These are phyloP conservation scores for Pseudopyricularia javanii DNA, from an alignment of 2,329 filamentous ascomycete species.

Conservation along the genomic window DNA sequence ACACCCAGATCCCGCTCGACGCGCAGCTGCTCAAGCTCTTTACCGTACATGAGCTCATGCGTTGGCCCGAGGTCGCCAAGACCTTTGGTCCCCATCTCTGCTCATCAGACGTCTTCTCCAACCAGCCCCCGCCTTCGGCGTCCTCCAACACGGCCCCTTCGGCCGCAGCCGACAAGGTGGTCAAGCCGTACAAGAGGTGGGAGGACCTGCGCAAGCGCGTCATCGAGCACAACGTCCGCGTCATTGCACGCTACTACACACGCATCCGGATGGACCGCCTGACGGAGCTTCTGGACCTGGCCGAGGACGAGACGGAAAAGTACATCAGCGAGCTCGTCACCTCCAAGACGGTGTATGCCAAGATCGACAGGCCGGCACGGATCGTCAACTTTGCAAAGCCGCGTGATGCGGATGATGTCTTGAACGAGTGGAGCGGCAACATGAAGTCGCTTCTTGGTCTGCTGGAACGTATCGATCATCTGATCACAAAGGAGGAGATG, in stretches of 20 bases:
- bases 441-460: constrained; percentile 63
- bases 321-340: constrained; percentile 97
- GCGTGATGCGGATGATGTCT: constrained; percentile 83
- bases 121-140: constrained; percentile 18
- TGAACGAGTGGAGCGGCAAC: constrained; percentile 98
- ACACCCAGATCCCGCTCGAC: constrained; percentile 64
- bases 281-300: constrained; percentile 80
- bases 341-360: constrained; percentile 94
- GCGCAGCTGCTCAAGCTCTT: constrained; percentile 85
- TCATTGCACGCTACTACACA: constrained; percentile 97
- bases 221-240: constrained; percentile 97
- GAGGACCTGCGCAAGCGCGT: constrained; percentile 93
- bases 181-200: constrained; percentile 75
- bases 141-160: constrained; percentile 20
- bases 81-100: constrained; percentile 82
- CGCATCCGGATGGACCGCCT: constrained; percentile 87
- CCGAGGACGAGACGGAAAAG: constrained; percentile 94
- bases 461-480: constrained; percentile 79
- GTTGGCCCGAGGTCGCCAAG: constrained; percentile 88
- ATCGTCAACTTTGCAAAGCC: constrained; percentile 93
- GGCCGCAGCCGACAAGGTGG: constrained; percentile 50
- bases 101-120: constrained; percentile 80
- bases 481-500: constrained; percentile 99
- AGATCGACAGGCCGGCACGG: constrained; percentile 87
- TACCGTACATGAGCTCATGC: constrained; percentile 92